phyloP scores from a whole-genome alignment of 2,329 filamentous ascomycete species.

The Fusarium nurragi region DNA sequence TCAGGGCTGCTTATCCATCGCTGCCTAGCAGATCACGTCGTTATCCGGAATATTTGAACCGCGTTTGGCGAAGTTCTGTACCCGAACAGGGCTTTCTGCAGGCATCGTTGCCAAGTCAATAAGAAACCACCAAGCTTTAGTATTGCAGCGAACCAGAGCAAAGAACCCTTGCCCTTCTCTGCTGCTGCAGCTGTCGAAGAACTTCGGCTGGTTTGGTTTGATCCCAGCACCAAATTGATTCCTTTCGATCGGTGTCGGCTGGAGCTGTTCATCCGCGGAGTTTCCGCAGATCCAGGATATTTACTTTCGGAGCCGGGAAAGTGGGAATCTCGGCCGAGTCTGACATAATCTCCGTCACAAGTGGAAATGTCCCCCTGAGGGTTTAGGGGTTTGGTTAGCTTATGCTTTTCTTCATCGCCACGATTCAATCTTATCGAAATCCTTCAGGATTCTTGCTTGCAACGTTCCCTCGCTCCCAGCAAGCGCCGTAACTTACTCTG shows the following conservation, averaged over 20 bases:
- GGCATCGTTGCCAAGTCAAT: background rate
- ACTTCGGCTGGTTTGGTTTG: background rate
- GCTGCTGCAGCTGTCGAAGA: background rate
- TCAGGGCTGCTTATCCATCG: background rate
- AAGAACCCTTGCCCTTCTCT: background rate
- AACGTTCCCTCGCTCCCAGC: background rate
- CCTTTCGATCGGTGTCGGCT: background rate
- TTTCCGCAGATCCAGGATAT: background rate
- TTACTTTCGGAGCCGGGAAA: slow-evolving; percentile 15
- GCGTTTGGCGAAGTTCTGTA: background rate
- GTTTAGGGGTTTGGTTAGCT: slow-evolving; percentile 7
- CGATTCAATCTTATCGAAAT: slow-evolving; percentile 10
- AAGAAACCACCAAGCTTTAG: background rate
- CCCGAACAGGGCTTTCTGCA: background rate
- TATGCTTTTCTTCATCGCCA: slow-evolving; percentile 1
- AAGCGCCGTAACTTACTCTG: background rate
- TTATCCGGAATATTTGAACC: background rate
- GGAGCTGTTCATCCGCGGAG: slow-evolving; percentile 17
- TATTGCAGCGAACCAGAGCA: background rate
- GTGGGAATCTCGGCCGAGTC: slow-evolving; percentile 11
- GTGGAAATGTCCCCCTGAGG: slow-evolving; percentile 9
- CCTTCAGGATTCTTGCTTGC: background rate
- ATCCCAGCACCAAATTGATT: background rate
- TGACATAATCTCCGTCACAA: slow-evolving; percentile 2
- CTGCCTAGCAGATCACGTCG: background rate